A percentile compares a stretch with the other conserved stretches of the same genome.
Evolutionary conservation across 169 alveolate genomes (phyloP).

Genomic region (Plasmodium blacklocki): DNA sequence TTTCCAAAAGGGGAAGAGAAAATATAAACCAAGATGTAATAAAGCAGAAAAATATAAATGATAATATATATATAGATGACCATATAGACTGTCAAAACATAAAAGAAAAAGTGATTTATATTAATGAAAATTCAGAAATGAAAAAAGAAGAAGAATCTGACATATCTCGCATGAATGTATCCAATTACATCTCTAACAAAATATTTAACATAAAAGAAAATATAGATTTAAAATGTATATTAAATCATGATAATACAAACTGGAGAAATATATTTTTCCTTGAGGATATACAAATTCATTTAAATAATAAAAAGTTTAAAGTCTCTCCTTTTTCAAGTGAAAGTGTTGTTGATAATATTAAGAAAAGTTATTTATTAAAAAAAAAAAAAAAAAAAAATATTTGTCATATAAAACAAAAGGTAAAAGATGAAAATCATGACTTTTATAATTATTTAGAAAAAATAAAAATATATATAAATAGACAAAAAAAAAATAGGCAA

Average conservation of each 20-base stretch:
- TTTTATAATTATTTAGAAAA: background rate
- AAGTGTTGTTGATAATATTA: background rate
- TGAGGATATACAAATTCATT: constrained; percentile 52
- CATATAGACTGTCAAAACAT: no score
- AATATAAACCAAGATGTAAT: no score
- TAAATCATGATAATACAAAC: constrained; percentile 37
- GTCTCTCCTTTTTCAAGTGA: constrained; percentile 56
- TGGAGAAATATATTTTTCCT: constrained; percentile 40
- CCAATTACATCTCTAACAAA: background rate
- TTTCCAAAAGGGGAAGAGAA: background rate
- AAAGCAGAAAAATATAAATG: no score
- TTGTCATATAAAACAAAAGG: background rate
- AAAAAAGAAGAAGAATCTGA: background rate
- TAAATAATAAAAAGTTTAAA: constrained; percentile 19
- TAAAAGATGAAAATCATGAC: no score
- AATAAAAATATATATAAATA: background rate
- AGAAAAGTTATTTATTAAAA: background rate
- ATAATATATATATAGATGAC: no score
- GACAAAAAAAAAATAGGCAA: background rate
- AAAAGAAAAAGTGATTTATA: background rate
- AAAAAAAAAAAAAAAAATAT: background rate
- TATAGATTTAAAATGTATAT: constrained; percentile 25
- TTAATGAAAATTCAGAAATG: background rate
- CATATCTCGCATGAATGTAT: background rate
- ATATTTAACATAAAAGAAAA: constrained; percentile 18